These are phyloP conservation scores for Glebionis coronaria DNA, from an alignment of 129 eudicot genomes.

Conservation along the genomic window DNA sequence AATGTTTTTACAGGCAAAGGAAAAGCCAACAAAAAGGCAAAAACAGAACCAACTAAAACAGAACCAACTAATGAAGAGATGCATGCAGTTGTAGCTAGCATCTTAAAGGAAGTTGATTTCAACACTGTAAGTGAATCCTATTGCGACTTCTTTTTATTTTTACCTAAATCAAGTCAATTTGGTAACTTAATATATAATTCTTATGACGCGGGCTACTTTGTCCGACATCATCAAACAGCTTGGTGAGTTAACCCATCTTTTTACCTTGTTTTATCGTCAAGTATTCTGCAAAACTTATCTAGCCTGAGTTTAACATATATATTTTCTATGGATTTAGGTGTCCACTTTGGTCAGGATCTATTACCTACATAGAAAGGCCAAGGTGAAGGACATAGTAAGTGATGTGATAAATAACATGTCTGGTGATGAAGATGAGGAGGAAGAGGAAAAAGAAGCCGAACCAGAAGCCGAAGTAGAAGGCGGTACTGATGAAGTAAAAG, in stretches of 20 bases:
- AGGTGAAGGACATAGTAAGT: constrained; percentile 81
- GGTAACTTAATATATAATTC: background rate
- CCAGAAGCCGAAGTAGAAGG: constrained; percentile 14
- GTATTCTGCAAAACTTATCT: background rate
- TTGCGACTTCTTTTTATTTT: background rate
- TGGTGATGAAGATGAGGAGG: constrained; percentile 67
- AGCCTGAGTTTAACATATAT: background rate
- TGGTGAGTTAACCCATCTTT: constrained; percentile 35
- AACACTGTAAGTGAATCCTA: constrained; percentile 55
- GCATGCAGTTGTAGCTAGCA: constrained; percentile 54
- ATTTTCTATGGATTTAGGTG: constrained; percentile 35
- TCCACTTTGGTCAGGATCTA: constrained; percentile 69
- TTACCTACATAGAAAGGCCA: constrained; percentile 72
- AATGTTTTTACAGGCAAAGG: too few species aligned
- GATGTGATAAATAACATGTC: constrained; percentile 73
- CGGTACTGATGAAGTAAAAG: constrained; percentile 16
- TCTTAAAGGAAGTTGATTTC: constrained; percentile 80
- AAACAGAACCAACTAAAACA: too few species aligned
- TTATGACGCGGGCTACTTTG: constrained; percentile 69
- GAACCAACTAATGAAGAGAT: constrained; percentile 66
- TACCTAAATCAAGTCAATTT: background rate
- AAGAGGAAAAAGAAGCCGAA: constrained; percentile 23
- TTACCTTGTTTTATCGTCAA: background rate
- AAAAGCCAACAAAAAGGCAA: too few species aligned
- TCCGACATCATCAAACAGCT: constrained; percentile 82